Conservation (phyloP, 768 basidiomycete species). For the Tylopilus sp. region DNA sequence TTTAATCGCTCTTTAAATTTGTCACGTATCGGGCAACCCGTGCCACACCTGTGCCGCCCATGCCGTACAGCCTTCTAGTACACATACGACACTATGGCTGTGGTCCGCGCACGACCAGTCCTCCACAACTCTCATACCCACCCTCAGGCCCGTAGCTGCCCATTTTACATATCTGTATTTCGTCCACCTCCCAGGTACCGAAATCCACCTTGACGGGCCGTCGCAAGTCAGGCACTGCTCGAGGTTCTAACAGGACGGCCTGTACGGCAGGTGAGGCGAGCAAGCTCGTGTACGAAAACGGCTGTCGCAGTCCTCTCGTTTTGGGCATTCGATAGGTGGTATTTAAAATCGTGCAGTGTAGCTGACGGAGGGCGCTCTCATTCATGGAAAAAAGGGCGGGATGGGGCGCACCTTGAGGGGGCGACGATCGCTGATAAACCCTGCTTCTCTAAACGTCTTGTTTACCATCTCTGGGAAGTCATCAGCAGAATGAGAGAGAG, state of each 20-base stretch:
- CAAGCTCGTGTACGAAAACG: constrained; percentile 42
- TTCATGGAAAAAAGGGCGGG: neutral
- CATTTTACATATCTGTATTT: constrained; percentile 69
- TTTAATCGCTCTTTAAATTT: constrained; percentile 34
- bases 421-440: constrained; percentile 44
- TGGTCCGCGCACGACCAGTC: constrained; percentile 6
- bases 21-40: constrained; percentile 11
- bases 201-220: constrained; percentile 41
- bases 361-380: constrained; percentile 22
- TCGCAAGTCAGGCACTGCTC: constrained; percentile 1
- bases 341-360: constrained; percentile 53
- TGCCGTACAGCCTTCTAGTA: constrained; percentile 12
- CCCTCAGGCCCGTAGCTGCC: constrained; percentile 61
- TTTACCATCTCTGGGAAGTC: constrained; percentile 39
- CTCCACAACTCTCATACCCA: constrained; percentile 52
- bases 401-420: constrained; percentile 45
- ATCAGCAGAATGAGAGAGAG: constrained; percentile 3
- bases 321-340: constrained; percentile 42
- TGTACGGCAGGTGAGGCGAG: constrained; percentile 27
- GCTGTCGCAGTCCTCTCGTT: constrained; percentile 26
- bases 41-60: constrained; percentile 32
- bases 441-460: constrained; percentile 37
- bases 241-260: constrained; percentile 2
- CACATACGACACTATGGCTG: neutral
- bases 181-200: constrained; percentile 50